Evolutionary conservation across 768 basidiomycete species (phyloP), one percentile per base, ranked within the genome.

Genomic region (Goffeauzyma gilvescens): DNA sequence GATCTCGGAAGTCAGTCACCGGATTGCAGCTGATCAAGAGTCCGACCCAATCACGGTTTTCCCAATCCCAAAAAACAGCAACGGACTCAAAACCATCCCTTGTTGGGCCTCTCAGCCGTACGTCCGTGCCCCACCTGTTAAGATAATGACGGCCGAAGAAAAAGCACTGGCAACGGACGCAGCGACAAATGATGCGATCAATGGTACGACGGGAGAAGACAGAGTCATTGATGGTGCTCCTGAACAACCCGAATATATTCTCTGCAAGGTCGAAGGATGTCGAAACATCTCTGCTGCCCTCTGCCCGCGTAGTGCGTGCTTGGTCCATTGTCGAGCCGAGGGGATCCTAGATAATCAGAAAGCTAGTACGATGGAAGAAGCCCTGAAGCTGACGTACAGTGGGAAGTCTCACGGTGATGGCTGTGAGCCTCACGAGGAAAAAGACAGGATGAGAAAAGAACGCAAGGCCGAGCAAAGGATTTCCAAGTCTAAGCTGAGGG

Each of bases 71-170:
- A 72, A 77, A 21, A 57, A 66, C 3, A 54, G 49, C 34, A 73
- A 71, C 0, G 73, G 75, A 5, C 59, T 77, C 31, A 68, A 68
- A 31, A 49, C 68, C 0, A 62, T 81, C 5, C 80, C 79, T 0
- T 71, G 75, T 52, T 82, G 78, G 74, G 67, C 78, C 17, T 71
- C 73, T 10, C 81, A 84, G 55, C 80, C 81, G 1, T 75, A 79
- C 52, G 69, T 79, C 49, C 67, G 78, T 6, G 70, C 72, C 0
- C 41, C 48, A 23, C 54, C 51, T 4, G 35, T 35, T 14, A 34
- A 23, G n/a, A 40, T 26, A 4, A 37, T 35, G 10, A 22, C 18
- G 4, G 33, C 34, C 14, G 26, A 30, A 2, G 13, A 15, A 23
- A 38, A 44, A 7, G 15, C 23, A 38, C 21, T 21, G 8, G 7